Evolutionary conservation across 495 filamentous ascomycete genomes (phyloP).

Genomic region (Glarea lozoyensis): DNA sequence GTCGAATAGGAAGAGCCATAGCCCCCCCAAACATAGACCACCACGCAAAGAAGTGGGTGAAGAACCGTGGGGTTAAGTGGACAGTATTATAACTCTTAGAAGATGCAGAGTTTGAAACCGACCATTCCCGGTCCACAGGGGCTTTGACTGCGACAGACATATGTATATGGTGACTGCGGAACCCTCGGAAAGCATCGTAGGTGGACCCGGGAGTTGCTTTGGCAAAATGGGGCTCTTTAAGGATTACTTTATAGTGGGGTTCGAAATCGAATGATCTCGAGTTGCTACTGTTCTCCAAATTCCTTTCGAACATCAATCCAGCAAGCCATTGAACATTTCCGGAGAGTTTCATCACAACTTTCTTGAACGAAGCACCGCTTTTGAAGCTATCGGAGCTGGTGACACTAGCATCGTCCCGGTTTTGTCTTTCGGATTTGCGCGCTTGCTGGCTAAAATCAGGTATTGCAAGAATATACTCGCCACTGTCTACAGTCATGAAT

Average conservation of each 20-base stretch:
- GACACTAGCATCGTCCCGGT: constrained; percentile 53
- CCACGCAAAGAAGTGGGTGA: constrained; percentile 97
- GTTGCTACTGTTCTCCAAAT: constrained; percentile 47
- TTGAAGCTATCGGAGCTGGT: constrained; percentile 57
- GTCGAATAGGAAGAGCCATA: constrained; percentile 89
- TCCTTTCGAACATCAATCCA: constrained; percentile 85
- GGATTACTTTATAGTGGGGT: constrained; percentile 83
- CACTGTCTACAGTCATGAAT: constrained; percentile 93
- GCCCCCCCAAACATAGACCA: constrained; percentile 93
- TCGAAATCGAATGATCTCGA: constrained; percentile 77
- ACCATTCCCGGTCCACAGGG: constrained; percentile 74
- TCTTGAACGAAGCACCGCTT: constrained; percentile 78
- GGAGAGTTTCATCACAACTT: constrained; percentile 96
- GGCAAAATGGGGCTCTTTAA: constrained; percentile 69
- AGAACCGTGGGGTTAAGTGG: constrained; percentile 88
- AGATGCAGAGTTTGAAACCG: constrained; percentile 56
- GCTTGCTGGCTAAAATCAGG: constrained; percentile 89
- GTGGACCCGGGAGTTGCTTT: constrained; percentile 43
- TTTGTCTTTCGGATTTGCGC: constrained; percentile 49
- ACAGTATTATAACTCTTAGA: constrained; percentile 91
- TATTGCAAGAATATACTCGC: constrained; percentile 86
- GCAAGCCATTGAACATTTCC: constrained; percentile 87
- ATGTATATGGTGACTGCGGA: constrained; percentile 92
- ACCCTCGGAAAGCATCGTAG: constrained; percentile 90
- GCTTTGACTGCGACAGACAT: constrained; percentile 84